These are phyloP conservation scores for Geosmithia putterillii DNA, from an alignment of 2,329 filamentous ascomycete species.

Conservation along the genomic window DNA sequence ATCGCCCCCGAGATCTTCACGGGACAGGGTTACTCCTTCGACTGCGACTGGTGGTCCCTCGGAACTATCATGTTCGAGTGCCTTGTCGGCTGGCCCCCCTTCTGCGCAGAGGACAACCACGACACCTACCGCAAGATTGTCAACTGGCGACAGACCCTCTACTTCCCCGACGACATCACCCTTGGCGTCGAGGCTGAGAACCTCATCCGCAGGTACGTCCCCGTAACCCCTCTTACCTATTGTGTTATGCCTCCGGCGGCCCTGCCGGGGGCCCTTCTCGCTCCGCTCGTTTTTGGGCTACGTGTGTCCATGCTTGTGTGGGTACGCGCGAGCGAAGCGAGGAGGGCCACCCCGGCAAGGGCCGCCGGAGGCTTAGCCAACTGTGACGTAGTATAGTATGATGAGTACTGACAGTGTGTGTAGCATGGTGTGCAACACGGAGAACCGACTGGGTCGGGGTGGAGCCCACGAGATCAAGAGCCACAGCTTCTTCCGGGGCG, in stretches of 20 bases:
- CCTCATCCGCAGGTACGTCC: slow-evolving; percentile 71
- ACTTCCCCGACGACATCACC: slow-evolving; percentile 92
- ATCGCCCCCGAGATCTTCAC: slow-evolving; percentile 98
- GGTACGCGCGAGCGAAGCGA: no score
- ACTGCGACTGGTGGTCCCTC: slow-evolving; percentile 98
- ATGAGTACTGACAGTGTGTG: slow-evolving; percentile 6
- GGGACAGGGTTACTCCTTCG: slow-evolving; percentile 87
- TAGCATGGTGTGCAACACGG: slow-evolving; percentile 87
- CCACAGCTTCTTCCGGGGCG: slow-evolving; percentile 93
- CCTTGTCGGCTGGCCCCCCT: slow-evolving; percentile 94
- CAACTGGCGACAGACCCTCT: slow-evolving; percentile 90
- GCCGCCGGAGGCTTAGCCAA: no score
- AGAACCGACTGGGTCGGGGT: slow-evolving; percentile 78
- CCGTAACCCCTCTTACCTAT: background rate
- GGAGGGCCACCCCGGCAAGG: no score
- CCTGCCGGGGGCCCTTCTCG: no score
- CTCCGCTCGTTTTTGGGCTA: no score
- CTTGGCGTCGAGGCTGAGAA: slow-evolving; percentile 82
- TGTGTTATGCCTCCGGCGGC: no score
- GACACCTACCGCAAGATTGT: slow-evolving; percentile 99
- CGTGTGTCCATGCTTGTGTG: no score
- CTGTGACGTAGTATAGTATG: no score
- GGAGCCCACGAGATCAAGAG: slow-evolving; percentile 87
- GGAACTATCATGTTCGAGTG: slow-evolving; percentile 99
- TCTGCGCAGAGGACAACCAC: slow-evolving; percentile 94